Base-by-base conservation (phyloP, 2,329 filamentous ascomycete genomes). In the Calonectria ilicicola region DNA sequence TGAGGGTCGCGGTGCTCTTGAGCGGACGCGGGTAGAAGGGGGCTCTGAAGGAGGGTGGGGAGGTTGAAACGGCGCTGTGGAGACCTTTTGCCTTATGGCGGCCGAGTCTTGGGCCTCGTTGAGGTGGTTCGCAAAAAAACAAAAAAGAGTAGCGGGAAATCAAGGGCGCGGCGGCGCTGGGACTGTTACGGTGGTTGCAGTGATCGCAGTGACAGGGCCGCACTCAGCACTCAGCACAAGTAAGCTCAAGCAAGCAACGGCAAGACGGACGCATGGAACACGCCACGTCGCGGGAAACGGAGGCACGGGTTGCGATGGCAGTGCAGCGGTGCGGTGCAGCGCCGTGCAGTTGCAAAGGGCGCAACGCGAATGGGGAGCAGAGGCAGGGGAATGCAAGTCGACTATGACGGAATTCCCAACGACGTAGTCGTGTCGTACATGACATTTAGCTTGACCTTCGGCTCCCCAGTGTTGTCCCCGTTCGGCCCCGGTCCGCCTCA, bases 51-150 rank as follows among this genome's bases (percentile, higher is more conserved):
- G n/a, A 23, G 49, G 44, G 69, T 67, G 69, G 69, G 58, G 69
- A 72, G 56, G 56, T 72, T 72, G 69, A 72, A 72, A 72, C 65
- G 40, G 56, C 23, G 49, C 29, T 49, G 69, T 67, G 65, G 69
- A 35, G 65, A 19, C 47, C 53, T 12, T 72, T 63, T 72, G 69
- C 69, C 69, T 72, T 60, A 19, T 8, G 38, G 68, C 35, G 32
- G 21, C 38, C 26, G 23, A 63, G 26, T 53, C 29, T 58, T 38
- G 51, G 51, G 23, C 19, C 29, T 21, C 14, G 29, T 5, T 35
- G 10, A 58, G 53, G 32, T 26, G 23, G 35, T 53, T 44, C 42
- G 42, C 8, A 21, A 21, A 23, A 23, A 47, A 46, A 65, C 47
- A 23, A 17, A 4, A 15, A 15, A 40, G 42, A 46, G 44, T 23